These are phyloP conservation scores for Sporobolomyces pararoseus DNA, from an alignment of 768 basidiomycete genomes.

Conservation along the genomic window DNA sequence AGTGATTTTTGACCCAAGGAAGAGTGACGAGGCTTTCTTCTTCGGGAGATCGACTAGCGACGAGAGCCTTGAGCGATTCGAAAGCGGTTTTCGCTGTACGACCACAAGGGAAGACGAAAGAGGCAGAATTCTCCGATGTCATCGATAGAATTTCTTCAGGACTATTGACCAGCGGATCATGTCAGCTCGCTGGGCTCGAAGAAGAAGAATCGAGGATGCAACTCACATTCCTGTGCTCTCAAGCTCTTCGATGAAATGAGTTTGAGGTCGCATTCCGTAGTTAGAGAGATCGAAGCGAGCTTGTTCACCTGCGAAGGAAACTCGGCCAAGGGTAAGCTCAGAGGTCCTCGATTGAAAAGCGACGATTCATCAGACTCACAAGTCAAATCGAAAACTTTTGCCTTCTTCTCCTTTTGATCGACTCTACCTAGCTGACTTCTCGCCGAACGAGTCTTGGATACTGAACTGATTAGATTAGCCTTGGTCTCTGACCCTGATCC, in stretches of 20 bases:
- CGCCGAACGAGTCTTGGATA: too few relatives aligned
- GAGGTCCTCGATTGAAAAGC: not conserved
- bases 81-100: conserved; percentile 44
- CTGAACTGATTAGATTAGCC: too few relatives aligned
- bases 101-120: conserved; percentile 23
- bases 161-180: conserved; percentile 15
- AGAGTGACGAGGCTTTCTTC: conserved; percentile 58
- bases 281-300: conserved; percentile 18
- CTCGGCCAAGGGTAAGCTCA: not conserved
- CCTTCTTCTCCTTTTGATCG: not conserved
- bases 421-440: not conserved
- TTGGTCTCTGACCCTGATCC: too few relatives aligned
- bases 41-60: conserved; percentile 52
- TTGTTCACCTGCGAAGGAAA: not conserved
- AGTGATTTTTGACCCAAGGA: conserved; percentile 89
- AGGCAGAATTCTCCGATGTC: conserved; percentile 6
- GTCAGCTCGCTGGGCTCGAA: not conserved
- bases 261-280: conserved; percentile 33
- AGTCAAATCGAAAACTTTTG: conserved; percentile 39
- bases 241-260: conserved; percentile 31
- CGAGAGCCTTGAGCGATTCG: conserved; percentile 44
- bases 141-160: conserved; percentile 41
- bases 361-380: conserved; percentile 13
- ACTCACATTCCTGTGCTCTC: conserved; percentile 29
- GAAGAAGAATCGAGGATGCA: too few relatives aligned